Evolutionary conservation across 2,329 filamentous ascomycete genomes (phyloP), one percentile per base, ranked within the genome.

Genomic region (Colletotrichum acutatum): DNA sequence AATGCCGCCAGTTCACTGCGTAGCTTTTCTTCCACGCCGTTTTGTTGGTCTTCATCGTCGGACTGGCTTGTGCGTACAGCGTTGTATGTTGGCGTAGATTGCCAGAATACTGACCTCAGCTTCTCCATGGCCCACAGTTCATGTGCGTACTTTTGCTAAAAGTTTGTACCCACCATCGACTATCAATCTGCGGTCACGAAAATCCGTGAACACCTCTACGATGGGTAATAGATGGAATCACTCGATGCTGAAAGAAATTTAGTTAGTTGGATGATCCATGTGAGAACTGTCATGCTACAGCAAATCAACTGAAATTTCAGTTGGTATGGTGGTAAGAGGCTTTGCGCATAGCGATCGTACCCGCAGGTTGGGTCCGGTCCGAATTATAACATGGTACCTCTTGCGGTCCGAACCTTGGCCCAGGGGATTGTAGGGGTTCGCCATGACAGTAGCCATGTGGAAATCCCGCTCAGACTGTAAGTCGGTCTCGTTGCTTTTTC

Each of bases 41-140:
- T 42, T 3, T 54, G 54, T n/a, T 54, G 62, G 32, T 66, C 68
- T 6, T 66, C 68, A 19, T 71, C 62, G 7, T 66, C 62, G 11
- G 68, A 71, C 32, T 71, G 68, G 49, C 68, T 66, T 14, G 54
- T 56, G 8, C 54, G 54, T 6, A 71, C 56, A 19, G 64, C 56
- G 2, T 60, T 71, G 56, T 71, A 71, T 8, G 37, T 46, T 7
- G 57, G 68, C 2, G 68, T 59, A 0, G 56, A 6, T 24, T 63
- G 49, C 68, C 68, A 66, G 0, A 71, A 46, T 4, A 52, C 57
- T 0, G 62, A 46, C 2, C 34, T 71, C 3, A 71, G 11, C 6
- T 54, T 66, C 3, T 66, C 42, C 68, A 71, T 71, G 5, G 22
- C 57, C 26, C 30, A 12, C 30, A 16, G 11, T 46, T 37, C 19